Conservation (phyloP, 805 yeast genomes). For the Metschnikowia dekortorum region DNA sequence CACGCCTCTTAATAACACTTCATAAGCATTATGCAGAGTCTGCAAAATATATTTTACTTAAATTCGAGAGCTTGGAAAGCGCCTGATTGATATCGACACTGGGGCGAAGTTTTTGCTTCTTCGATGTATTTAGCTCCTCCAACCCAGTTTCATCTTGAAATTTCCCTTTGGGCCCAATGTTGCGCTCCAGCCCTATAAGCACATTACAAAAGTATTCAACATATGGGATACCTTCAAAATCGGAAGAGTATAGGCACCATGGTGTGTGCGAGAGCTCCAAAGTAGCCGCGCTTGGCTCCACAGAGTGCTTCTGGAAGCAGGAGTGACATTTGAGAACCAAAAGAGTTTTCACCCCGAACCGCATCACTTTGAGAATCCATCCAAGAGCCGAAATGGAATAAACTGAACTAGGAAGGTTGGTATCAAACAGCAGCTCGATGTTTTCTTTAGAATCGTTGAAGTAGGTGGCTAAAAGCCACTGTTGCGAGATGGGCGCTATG, state of each 20-base stretch:
- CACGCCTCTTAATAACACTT: conserved; percentile 11
- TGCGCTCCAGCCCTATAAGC: conserved; percentile 19
- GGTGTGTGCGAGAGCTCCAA: conserved; percentile 23
- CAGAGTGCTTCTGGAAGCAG: conserved; percentile 34
- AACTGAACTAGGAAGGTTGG: conserved; percentile 27
- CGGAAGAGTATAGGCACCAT: conserved; percentile 30
- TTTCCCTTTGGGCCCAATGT: conserved; percentile 26
- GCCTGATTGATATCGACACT: conserved; percentile 31
- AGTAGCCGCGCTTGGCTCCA: conserved; percentile 13
- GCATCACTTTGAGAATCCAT: conserved; percentile 34
- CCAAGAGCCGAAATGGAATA: conserved; percentile 35
- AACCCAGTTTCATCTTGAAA: conserved; percentile 14
- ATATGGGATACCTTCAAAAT: conserved; percentile 13
- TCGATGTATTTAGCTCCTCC: conserved; percentile 10
- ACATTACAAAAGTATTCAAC: conserved; percentile 23
- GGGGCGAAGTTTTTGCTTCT: conserved; percentile 15
- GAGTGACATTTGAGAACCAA: conserved; percentile 31
- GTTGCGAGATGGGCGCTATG: conserved; percentile 25
- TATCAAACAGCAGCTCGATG: conserved; percentile 18
- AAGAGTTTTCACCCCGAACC: conserved; percentile 23
- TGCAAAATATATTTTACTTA: conserved; percentile 33
- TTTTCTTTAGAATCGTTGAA: conserved; percentile 36
- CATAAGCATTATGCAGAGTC: conserved; percentile 6
- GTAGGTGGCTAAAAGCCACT: conserved; percentile 29
- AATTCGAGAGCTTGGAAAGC: conserved; percentile 29